Base-by-base conservation (phyloP, 2,329 filamentous ascomycete genomes). In the Colletotrichum abscissum region DNA sequence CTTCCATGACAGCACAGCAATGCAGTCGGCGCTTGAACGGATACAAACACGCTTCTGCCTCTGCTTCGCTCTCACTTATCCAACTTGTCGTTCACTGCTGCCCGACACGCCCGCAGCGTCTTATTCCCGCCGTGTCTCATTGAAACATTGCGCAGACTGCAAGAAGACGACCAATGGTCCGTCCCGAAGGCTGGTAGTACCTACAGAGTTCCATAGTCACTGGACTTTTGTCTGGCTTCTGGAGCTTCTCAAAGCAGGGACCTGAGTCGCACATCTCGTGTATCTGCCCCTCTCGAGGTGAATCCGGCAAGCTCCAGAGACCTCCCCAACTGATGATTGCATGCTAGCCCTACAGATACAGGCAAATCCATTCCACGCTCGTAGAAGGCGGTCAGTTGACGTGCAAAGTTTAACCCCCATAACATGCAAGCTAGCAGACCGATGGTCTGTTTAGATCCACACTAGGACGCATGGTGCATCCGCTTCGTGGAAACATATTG, bases 301-400 rank as follows among this genome's bases (percentile, higher is more conserved):
- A 62, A 35, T 24, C 19, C 11, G 30, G 46, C 55, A 33, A 55
- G 24, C 69, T 55, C 16, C 14, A 42, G 7, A 42, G 57, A 30
- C 46, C 69, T 64, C 24, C 58, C 28, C 54, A n/a, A 11, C 38
- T 28, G 63, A 49, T 46, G 54, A 35, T 49, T 46, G 46, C 46
- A 60, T 55, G 62, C 24, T 69, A 69, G 69, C 69, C 69, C 67
- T 64, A 69, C 65, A 59, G 46, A 68, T 63, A 64, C 60, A 42
- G n/a, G 35, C n/a, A 62, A 57, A 22, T 67, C 42, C 57, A 46
- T 49, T 46, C 35, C 38, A 14, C 38, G 22, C 24, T 46, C 60
- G 60, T 35, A 28, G 28, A 68, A 72, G 70, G 70, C 70, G 70
- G 70, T 72, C 70, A 69, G 70, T 72, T 63, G 57, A 68, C 38